phyloP scores from a whole-genome alignment of 73 alveolate species.

The Paramecium pentaurelia region DNA sequence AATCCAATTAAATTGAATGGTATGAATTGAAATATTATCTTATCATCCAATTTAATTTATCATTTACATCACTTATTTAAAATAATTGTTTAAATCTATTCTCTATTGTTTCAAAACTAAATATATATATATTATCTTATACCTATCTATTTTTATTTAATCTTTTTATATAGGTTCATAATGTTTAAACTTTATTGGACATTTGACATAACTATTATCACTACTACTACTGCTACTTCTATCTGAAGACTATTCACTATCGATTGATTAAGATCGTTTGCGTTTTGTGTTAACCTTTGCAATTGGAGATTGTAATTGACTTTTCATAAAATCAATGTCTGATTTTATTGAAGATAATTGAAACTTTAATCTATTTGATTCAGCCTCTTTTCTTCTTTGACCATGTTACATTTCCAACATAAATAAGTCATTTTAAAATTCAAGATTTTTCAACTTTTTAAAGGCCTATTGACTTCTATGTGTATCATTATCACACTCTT shows the following conservation, averaged over 20 bases:
- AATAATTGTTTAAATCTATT: neutral
- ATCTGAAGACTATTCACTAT: neutral
- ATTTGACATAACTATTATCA: neutral
- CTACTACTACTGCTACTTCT: neutral
- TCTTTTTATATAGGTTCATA: neutral
- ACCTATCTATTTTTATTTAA: neutral
- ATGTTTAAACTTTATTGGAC: conserved; percentile 2
- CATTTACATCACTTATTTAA: neutral
- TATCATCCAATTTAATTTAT: neutral
- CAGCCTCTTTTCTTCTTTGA: neutral
- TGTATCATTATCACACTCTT: neutral
- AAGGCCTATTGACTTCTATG: neutral
- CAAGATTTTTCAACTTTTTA: neutral
- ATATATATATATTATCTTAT: neutral
- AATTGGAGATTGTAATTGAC: neutral
- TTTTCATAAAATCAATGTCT: neutral
- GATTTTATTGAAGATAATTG: neutral
- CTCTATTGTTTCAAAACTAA: neutral
- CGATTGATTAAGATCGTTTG: neutral
- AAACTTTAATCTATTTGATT: neutral
- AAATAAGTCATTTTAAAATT: neutral
- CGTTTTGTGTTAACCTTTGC: neutral
- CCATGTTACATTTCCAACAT: neutral
- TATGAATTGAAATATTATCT: neutral
- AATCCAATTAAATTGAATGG: neutral